Percentiles rank a stretch among this genome's conserved stretches.
Conservation (phyloP, 2,329 filamentous ascomycete species). For the Trichoderma breve region DNA sequence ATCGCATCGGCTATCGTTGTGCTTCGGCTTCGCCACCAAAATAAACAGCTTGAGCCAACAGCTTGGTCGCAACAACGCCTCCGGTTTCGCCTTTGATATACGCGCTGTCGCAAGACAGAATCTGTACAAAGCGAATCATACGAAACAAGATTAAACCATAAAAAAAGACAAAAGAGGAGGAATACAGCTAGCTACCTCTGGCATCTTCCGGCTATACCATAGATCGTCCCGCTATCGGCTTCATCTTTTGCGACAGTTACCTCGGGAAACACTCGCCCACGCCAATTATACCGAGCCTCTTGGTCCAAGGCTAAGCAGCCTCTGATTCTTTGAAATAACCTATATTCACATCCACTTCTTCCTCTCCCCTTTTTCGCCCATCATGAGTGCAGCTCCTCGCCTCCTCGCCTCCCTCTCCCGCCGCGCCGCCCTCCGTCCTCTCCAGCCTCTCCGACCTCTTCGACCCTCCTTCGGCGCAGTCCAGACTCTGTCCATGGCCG, state of each 20-base stretch:
- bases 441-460: constrained; percentile 31
- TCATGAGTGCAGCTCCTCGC: constrained; percentile 30
- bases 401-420: constrained; percentile 32
- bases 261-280: neutral
- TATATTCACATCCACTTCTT: neutral
- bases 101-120: neutral
- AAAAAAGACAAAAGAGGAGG: neutral
- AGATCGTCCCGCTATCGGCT: neutral
- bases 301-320: neutral
- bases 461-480: constrained; percentile 42
- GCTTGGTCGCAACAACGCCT: neutral
- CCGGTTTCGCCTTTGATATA: neutral
- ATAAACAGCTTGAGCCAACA: neutral
- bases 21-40: neutral
- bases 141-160: neutral
- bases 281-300: neutral
- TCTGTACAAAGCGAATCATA: neutral
- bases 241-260: neutral
- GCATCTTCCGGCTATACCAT: neutral
- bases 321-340: neutral
- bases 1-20: constrained; percentile 11
- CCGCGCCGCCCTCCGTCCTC: constrained; percentile 30
- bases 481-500: constrained; percentile 58
- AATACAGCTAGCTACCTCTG: neutral
- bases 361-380: neutral